Percentiles rank a stretch among this genome's conserved stretches.
phyloP scores from a whole-genome alignment of 2,329 filamentous ascomycete genomes.

The Zymoseptoria tritici region DNA sequence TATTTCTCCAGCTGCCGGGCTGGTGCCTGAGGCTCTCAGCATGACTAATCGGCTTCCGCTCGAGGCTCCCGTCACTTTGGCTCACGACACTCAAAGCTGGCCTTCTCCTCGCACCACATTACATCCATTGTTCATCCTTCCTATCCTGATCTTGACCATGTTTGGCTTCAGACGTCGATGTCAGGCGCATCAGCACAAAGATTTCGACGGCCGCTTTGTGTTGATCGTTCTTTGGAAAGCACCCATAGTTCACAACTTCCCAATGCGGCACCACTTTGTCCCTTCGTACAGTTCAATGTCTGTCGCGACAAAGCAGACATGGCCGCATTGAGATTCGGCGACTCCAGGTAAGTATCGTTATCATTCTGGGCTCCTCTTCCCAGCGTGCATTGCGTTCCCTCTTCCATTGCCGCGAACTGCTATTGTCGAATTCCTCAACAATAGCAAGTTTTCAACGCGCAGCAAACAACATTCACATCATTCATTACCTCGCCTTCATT shows the following conservation, averaged over 20 bases:
- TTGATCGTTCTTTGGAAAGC: not conserved
- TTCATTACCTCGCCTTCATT: not conserved
- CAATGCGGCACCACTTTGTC: not conserved
- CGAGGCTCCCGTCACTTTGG: not conserved
- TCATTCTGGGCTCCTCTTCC: not conserved
- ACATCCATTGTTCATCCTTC: not conserved
- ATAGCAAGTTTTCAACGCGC: not conserved
- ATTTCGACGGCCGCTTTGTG: not conserved
- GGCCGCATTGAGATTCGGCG: not conserved
- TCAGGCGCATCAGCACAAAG: not conserved
- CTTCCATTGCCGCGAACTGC: not conserved
- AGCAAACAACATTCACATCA: not conserved
- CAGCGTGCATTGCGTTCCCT: not conserved
- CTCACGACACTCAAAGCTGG: not conserved
- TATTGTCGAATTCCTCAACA: not conserved
- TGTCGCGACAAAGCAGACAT: not conserved
- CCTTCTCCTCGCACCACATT: not conserved
- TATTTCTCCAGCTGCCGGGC: too few relatives aligned
- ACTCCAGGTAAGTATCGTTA: not conserved
- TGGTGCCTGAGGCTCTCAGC: not conserved
- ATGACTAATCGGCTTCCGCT: not conserved
- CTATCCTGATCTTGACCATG: not conserved
- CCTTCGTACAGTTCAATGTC: not conserved
- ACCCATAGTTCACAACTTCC: not conserved
- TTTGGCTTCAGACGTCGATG: not conserved